Conservation (phyloP, 83 land plant genomes). For the Isoetes engelmannii region DNA sequence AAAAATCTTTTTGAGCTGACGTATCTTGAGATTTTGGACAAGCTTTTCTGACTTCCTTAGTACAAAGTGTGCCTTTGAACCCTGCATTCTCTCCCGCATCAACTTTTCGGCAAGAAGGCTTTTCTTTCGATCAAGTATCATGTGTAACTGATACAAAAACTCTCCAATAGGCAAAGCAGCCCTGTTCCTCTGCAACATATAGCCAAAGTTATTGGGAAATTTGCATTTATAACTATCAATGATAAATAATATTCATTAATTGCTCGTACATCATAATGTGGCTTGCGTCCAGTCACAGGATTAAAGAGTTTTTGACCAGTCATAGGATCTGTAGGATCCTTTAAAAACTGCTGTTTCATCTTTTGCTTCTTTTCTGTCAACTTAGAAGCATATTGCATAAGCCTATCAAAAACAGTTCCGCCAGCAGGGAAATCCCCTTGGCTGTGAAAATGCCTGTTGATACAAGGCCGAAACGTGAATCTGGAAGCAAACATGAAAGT, state of each 20-base stretch:
- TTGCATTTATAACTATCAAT: not conserved
- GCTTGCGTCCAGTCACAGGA: constrained; percentile 21
- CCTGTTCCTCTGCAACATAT: constrained; percentile 30
- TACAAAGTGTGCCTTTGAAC: constrained; percentile 30
- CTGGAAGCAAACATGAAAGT: constrained; percentile 1
- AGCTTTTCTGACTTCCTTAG: constrained; percentile 27
- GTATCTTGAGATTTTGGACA: constrained; percentile 20
- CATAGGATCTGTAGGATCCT: constrained; percentile 6
- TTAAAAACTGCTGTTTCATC: constrained; percentile 1
- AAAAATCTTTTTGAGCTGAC: constrained; percentile 28
- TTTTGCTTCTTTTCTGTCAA: constrained; percentile 20
- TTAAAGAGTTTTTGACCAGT: constrained; percentile 21
- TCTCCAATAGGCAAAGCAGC: constrained; percentile 30
- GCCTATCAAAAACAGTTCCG: constrained; percentile 16
- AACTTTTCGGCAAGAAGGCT: constrained; percentile 17
- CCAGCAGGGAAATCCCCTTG: not conserved
- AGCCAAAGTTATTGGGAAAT: not conserved
- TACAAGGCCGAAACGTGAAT: constrained; percentile 16
- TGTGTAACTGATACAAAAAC: constrained; percentile 30
- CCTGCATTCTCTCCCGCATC: constrained; percentile 16
- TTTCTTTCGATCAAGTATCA: constrained; percentile 26
- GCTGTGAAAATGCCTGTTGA: constrained; percentile 1
- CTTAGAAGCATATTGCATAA: constrained; percentile 22
- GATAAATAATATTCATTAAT: not conserved
- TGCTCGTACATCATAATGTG: constrained; percentile 10